A percentile compares a stretch with the other conserved stretches of the same genome.
Conservation (phyloP, 768 basidiomycete species). For the Amyloporia xantha region DNA sequence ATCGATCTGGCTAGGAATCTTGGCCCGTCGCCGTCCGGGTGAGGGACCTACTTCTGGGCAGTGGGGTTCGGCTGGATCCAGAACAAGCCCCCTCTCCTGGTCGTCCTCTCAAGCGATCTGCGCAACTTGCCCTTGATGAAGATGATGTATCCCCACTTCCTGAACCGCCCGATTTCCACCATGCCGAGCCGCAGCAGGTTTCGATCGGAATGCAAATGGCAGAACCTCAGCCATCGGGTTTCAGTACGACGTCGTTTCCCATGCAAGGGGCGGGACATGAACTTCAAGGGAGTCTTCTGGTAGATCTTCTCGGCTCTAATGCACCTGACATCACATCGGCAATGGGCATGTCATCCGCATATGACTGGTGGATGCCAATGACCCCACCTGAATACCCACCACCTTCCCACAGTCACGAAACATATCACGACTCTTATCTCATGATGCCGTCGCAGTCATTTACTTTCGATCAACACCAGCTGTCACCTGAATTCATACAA, state of each 20-base stretch:
- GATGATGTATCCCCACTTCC: no score
- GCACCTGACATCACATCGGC: background rate
- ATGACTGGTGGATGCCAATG: constrained; percentile 1
- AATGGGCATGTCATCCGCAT: background rate
- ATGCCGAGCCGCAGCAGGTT: no score
- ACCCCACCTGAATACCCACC: background rate
- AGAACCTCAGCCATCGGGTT: no score
- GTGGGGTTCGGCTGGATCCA: background rate
- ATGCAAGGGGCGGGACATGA: background rate
- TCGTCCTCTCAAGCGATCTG: background rate
- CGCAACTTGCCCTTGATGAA: background rate
- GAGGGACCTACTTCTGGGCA: constrained; percentile 64
- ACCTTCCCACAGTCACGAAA: background rate
- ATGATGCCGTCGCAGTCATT: constrained; percentile 16
- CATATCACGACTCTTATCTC: no score
- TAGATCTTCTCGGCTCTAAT: background rate
- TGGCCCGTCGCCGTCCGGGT: constrained; percentile 70
- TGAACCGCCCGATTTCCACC: no score
- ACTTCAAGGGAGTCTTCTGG: background rate
- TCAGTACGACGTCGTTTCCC: background rate
- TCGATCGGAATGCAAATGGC: no score
- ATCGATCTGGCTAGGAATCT: constrained; percentile 35
- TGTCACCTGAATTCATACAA: constrained; percentile 19
- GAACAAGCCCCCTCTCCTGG: background rate
- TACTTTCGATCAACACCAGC: constrained; percentile 18